These are phyloP conservation scores for Sporothrix luriei DNA, from an alignment of 2,329 filamentous ascomycete genomes.

Conservation along the genomic window DNA sequence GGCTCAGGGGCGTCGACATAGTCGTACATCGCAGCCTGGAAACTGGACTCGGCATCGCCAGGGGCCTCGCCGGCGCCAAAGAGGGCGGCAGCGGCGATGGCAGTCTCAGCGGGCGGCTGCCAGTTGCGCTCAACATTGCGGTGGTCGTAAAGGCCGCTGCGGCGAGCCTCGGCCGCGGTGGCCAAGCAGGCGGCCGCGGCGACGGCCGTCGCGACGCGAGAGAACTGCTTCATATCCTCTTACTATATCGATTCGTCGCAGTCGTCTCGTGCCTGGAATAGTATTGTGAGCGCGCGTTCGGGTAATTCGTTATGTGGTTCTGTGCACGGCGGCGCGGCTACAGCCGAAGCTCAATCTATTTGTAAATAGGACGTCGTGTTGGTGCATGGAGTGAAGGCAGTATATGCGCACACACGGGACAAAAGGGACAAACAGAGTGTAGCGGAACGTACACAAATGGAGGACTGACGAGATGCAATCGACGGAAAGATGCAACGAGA, in stretches of 20 bases:
- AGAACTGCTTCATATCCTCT: constrained; percentile 10
- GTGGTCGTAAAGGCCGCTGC: constrained; percentile 28
- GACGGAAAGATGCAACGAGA: not conserved
- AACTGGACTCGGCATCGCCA: constrained; percentile 35
- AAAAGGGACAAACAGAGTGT: not conserved
- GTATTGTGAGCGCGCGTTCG: not conserved
- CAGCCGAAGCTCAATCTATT: constrained; percentile 8
- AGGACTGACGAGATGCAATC: too few relatives aligned
- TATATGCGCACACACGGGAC: not conserved
- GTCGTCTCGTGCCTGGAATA: not conserved
- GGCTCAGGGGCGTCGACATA: constrained; percentile 23
- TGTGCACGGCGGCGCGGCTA: not conserved
- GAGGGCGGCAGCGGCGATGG: not conserved
- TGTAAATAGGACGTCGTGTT: not conserved
- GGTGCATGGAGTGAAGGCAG: not conserved
- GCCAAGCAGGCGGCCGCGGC: constrained; percentile 21
- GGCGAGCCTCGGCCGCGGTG: constrained; percentile 15
- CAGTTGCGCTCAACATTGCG: constrained; percentile 35
- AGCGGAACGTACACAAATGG: constrained; percentile 10
- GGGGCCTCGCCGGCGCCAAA: not conserved
- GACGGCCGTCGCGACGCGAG: not conserved
- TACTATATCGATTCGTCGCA: too few relatives aligned
- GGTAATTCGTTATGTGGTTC: not conserved
- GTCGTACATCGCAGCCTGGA: constrained; percentile 32
- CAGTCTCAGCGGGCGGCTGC: constrained; percentile 39